Percentiles rank a stretch among this genome's conserved stretches.
Evolutionary conservation across 176 grass and related monocot species (phyloP).

Genomic region (Cenchrus purpureus): DNA sequence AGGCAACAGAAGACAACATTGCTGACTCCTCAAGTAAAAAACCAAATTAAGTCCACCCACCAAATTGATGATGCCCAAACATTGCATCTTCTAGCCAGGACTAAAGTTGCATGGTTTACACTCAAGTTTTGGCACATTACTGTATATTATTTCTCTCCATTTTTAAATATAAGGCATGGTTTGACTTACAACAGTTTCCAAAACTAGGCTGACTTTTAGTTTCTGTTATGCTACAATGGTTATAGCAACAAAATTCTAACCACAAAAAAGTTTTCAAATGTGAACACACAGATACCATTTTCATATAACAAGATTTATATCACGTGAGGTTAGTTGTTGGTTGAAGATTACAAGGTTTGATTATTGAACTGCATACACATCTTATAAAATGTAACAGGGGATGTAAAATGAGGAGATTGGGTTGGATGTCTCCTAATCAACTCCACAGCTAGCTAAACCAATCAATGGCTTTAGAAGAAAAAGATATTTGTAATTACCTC

Average conservation of each 20-base stretch:
- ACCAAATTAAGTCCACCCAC: neutral
- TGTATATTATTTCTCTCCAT: neutral
- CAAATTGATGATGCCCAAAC: neutral
- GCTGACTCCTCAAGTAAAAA: neutral
- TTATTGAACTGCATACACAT: neutral
- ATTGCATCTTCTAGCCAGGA: slow-evolving; percentile 15
- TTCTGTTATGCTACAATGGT: neutral
- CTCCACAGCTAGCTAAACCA: slow-evolving; percentile 17
- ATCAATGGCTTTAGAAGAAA: slow-evolving; percentile 13
- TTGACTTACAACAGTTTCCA: neutral
- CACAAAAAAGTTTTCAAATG: neutral
- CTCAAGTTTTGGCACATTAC: neutral
- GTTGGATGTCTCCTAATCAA: slow-evolving; percentile 8
- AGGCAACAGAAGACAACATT: neutral
- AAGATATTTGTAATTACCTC: slow-evolving; percentile 54
- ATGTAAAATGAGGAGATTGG: neutral
- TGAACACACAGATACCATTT: neutral
- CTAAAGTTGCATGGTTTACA: neutral
- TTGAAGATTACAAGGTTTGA: neutral
- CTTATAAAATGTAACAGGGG: neutral
- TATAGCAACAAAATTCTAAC: neutral
- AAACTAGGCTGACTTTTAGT: neutral
- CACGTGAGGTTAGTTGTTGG: neutral
- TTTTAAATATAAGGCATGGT: neutral
- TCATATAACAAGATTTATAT: neutral